Percentiles rank a stretch among this genome's conserved stretches.
These are phyloP conservation scores for Ceratocystiopsis brevicomis DNA, from an alignment of 2,329 filamentous ascomycete species.

Conservation along the genomic window DNA sequence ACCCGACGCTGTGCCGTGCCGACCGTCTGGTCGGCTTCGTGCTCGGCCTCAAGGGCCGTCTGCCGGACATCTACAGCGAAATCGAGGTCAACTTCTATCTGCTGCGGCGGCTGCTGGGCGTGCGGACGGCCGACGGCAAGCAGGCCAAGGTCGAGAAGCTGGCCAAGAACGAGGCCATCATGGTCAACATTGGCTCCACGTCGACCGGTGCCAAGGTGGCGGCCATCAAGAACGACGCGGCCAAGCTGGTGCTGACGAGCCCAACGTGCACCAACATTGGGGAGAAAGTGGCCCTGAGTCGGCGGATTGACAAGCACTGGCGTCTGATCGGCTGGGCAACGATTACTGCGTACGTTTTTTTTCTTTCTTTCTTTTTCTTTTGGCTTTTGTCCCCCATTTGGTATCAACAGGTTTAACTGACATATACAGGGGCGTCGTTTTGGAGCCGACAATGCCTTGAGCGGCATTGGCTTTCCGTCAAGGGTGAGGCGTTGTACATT, in stretches of 20 bases:
- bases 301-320: slow-evolving; percentile 99
- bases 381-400: background rate
- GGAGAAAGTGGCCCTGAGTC: slow-evolving; percentile 89
- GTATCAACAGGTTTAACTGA: background rate
- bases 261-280: slow-evolving; percentile 93
- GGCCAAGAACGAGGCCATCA: slow-evolving; percentile 95
- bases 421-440: slow-evolving; percentile 8
- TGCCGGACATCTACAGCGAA: slow-evolving; percentile 95
- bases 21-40: slow-evolving; percentile 98
- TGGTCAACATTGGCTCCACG: slow-evolving; percentile 98
- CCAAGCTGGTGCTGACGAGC: slow-evolving; percentile 80
- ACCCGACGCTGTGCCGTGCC: slow-evolving; percentile 93
- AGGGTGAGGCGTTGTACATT: no score
- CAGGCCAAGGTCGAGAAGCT: slow-evolving; percentile 98
- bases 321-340: slow-evolving; percentile 83
- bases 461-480: background rate
- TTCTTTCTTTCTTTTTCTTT: background rate
- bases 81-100: slow-evolving; percentile 99
- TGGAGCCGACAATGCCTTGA: slow-evolving; percentile 9
- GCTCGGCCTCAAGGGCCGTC: slow-evolving; percentile 76
- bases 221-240: slow-evolving; percentile 92
- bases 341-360: slow-evolving; percentile 43
- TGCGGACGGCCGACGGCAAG: slow-evolving; percentile 95
- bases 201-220: slow-evolving; percentile 95
- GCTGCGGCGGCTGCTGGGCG: slow-evolving; percentile 79